phyloP scores from a whole-genome alignment of 306 rosid genomes.

The Cicer yamashitae region DNA sequence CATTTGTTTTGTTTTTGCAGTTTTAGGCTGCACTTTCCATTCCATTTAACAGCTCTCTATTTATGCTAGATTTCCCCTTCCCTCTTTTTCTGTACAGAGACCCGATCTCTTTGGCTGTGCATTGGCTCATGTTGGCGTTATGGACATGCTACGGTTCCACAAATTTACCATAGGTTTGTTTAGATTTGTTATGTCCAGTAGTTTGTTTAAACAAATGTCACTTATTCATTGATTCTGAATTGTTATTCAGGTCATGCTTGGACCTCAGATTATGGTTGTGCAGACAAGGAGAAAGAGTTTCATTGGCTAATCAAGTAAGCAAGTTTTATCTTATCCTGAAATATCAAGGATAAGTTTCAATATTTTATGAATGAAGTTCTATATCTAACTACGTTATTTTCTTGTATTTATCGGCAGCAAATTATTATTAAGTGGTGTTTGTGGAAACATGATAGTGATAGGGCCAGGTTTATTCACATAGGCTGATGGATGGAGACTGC shows the following conservation, averaged over 20 bases:
- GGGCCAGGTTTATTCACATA: background rate
- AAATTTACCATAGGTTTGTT: slow-evolving; percentile 89
- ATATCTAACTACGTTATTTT: background rate
- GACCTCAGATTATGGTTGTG: slow-evolving; percentile 94
- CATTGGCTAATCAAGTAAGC: slow-evolving; percentile 88
- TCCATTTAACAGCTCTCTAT: background rate
- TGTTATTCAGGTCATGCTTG: slow-evolving; percentile 86
- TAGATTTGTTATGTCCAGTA: slow-evolving; percentile 22
- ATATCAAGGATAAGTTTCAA: slow-evolving; percentile 18
- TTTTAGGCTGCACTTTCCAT: slow-evolving; percentile 29
- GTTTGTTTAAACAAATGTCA: slow-evolving; percentile 9
- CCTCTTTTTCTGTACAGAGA: slow-evolving; percentile 58
- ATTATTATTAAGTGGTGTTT: background rate
- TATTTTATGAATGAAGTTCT: slow-evolving; percentile 18
- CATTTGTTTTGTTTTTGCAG: slow-evolving; percentile 27
- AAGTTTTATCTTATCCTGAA: slow-evolving; percentile 28
- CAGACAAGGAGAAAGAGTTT: slow-evolving; percentile 89
- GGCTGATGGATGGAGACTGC: background rate
- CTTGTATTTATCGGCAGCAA: background rate
- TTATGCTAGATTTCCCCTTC: slow-evolving; percentile 22
- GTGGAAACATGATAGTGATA: background rate
- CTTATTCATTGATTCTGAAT: slow-evolving; percentile 22
- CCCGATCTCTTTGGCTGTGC: slow-evolving; percentile 96
- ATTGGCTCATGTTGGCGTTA: slow-evolving; percentile 96
- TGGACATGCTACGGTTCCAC: slow-evolving; percentile 98